phyloP scores from a whole-genome alignment of 179 eudicot species.

The Beta lomatogona region DNA sequence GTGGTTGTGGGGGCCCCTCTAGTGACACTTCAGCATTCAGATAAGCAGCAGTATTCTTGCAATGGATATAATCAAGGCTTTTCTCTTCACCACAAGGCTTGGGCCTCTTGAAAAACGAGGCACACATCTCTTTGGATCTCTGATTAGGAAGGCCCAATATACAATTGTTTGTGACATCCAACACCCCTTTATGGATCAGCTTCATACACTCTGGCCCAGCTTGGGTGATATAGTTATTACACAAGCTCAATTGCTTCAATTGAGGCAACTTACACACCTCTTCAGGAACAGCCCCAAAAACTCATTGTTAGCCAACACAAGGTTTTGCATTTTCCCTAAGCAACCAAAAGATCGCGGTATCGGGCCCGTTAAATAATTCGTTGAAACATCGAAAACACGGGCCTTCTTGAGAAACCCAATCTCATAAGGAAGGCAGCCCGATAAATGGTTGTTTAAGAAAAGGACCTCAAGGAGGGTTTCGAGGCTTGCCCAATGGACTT shows the following conservation, averaged over 20 bases:
- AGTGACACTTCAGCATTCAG: conserved; percentile 11
- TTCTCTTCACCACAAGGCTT: conserved; percentile 27
- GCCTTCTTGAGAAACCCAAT: conserved; percentile 41
- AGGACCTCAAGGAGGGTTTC: conserved; percentile 42
- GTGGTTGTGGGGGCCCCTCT: conserved; percentile 2
- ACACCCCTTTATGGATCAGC: conserved; percentile 35
- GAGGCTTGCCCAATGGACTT: conserved; percentile 35
- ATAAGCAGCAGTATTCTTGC: conserved; percentile 26
- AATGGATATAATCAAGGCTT: conserved; percentile 16
- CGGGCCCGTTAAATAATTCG: conserved; percentile 48
- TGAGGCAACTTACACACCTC: conserved; percentile 40
- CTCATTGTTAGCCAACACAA: conserved; percentile 41
- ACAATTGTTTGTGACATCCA: conserved; percentile 50
- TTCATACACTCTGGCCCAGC: conserved; percentile 55
- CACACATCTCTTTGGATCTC: conserved; percentile 36
- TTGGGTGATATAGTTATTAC: conserved; percentile 49
- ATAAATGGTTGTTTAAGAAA: conserved; percentile 40
- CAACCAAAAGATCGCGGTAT: conserved; percentile 54
- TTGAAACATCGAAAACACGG: conserved; percentile 43
- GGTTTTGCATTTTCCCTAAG: conserved; percentile 31
- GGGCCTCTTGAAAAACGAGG: conserved; percentile 33
- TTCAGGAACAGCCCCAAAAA: conserved; percentile 53
- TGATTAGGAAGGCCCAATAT: conserved; percentile 46
- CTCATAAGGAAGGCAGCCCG: conserved; percentile 58
- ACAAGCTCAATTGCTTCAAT: conserved; percentile 33